Percentiles rank a stretch among this genome's conserved stretches.
phyloP scores from a whole-genome alignment of 2,329 filamentous ascomycete species.

The Colletotrichum shisoi region DNA sequence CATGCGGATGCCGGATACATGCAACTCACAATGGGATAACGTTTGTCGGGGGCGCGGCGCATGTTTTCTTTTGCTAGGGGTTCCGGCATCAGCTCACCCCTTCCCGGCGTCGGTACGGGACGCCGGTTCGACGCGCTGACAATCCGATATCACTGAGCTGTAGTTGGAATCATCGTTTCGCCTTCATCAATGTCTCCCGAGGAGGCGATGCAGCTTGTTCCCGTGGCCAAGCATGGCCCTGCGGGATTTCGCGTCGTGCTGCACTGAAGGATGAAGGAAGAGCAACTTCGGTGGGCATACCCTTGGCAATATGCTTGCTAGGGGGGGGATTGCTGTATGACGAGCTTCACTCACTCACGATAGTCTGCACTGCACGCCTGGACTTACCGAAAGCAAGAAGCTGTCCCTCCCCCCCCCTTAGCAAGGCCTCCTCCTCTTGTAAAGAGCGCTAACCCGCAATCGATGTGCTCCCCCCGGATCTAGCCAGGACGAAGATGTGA shows the following conservation, averaged over 20 bases:
- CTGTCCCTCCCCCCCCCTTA: no score
- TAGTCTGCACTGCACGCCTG: neutral
- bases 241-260: neutral
- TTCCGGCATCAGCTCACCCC: neutral
- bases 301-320: neutral
- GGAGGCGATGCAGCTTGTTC: neutral
- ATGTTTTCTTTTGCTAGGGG: neutral
- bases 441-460: slow-evolving; percentile 2
- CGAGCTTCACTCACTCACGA: neutral
- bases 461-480: neutral
- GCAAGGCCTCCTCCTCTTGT: neutral
- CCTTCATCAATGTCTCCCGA: neutral
- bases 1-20: neutral
- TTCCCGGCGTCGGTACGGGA: neutral
- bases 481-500: neutral
- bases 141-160: neutral
- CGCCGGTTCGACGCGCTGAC: no score
- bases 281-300: no score
- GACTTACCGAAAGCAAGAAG: slow-evolving; percentile 1
- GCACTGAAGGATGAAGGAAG: neutral
- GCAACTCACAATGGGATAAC: neutral
- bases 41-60: neutral
- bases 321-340: neutral
- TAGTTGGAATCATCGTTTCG: neutral
- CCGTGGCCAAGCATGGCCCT: neutral